Base-by-base conservation (phyloP, 2,329 filamentous ascomycete genomes). In the Aureobasidium vineae region DNA sequence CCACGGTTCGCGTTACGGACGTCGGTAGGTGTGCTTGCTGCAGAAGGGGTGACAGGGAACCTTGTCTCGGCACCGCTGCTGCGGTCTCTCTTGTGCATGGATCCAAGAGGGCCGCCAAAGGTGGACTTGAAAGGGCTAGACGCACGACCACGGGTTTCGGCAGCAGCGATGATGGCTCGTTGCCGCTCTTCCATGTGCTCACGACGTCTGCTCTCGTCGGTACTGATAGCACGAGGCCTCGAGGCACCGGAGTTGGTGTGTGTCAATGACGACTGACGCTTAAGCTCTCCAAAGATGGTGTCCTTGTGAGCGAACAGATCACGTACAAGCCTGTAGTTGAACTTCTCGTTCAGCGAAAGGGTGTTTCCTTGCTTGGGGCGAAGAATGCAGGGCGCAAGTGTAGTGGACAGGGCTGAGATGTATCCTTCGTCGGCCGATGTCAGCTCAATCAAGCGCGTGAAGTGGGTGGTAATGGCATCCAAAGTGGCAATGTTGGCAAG, bases 401-500 rank as follows among this genome's bases (percentile, higher is more conserved):
- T 81, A 31, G 87, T 87, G 2, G 92, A 90, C 45, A 99, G 85
- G 43, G 88, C 82, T 15, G 88, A 76, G 66, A 96, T 80, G 75
- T 96, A 99, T 50, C 87, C 81, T 75, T 99, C 95, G 71, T 97
- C 94, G 38, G 95, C 95, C 16, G 94, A 98, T 2, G 95, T 99
- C 69, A 99, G 84, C 77, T 99, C 95, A 75, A 99, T 96, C 68
- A 99, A 83, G 68, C 95, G 90, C 45, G 94, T 97, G 77, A 99
- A 98, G 79, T 99, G 95, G 71, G 96, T 98, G 84, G 96, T 96
- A 75, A 97, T 90, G 47, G 95, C 95, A 77, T 99, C 95, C 68
- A 99, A 87, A n/a, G 95, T 98, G 56, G 95, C 95, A 77, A 99
- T 99, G 77, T 99, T 99, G 70, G 95, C 92, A 66, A 99, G 88